Conservation (phyloP, 2,329 filamentous ascomycete genomes). For the Phaeosphaeria sp. region DNA sequence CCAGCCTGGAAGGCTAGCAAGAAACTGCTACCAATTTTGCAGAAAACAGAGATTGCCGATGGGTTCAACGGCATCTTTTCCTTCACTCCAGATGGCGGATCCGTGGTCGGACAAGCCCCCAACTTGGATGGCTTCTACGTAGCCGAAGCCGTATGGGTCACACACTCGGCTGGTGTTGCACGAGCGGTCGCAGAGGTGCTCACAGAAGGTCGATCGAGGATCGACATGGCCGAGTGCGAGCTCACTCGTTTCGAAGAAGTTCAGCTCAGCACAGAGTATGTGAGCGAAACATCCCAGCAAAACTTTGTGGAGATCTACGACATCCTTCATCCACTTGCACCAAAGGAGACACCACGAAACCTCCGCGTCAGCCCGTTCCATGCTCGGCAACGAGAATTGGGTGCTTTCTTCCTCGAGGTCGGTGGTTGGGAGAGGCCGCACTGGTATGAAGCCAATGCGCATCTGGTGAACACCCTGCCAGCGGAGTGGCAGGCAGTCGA, state of each 20-base stretch:
- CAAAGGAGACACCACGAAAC: slow-evolving; percentile 63
- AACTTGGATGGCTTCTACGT: slow-evolving; percentile 68
- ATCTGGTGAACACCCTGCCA: slow-evolving; percentile 60
- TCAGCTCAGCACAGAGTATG: slow-evolving; percentile 63
- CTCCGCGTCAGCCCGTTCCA: slow-evolving; percentile 67
- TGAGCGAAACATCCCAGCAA: slow-evolving; percentile 65
- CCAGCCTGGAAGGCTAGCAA: slow-evolving; percentile 66
- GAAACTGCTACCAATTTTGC: slow-evolving; percentile 61
- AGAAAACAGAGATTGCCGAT: slow-evolving; percentile 60
- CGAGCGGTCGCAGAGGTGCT: slow-evolving; percentile 66
- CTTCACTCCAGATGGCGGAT: slow-evolving; percentile 69
- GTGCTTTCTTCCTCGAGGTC: slow-evolving; percentile 65
- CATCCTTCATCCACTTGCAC: slow-evolving; percentile 67
- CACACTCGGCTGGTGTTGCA: slow-evolving; percentile 69
- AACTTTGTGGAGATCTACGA: slow-evolving; percentile 72
- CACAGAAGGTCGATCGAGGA: slow-evolving; percentile 61
- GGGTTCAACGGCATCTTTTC: slow-evolving; percentile 73
- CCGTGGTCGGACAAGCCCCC: slow-evolving; percentile 65
- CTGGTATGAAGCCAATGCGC: slow-evolving; percentile 66
- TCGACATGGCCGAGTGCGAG: slow-evolving; percentile 67
- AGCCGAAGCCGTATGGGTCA: slow-evolving; percentile 72
- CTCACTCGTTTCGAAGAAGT: slow-evolving; percentile 67
- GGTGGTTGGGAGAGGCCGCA: slow-evolving; percentile 69
- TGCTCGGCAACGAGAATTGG: slow-evolving; percentile 60
- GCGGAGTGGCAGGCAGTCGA: slow-evolving; percentile 61